A percentile compares a stretch with the other conserved stretches of the same genome.
Conservation (phyloP, 805 yeast species). For the Candida stauntonica region DNA sequence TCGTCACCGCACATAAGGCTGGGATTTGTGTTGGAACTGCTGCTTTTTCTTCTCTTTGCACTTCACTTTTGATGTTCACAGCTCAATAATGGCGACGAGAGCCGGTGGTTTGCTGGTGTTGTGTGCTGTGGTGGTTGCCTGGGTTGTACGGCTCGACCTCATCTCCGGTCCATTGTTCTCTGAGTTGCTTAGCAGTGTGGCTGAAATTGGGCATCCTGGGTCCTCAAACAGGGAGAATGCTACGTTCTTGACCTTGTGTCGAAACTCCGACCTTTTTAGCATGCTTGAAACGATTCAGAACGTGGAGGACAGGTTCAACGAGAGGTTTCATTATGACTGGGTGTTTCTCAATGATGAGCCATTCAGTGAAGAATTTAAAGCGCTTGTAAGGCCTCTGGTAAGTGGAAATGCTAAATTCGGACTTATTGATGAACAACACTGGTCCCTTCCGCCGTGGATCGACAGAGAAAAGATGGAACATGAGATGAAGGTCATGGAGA, state of each 20-base stretch:
- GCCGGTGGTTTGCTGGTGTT: too few relatives aligned
- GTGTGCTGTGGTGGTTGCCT: too few relatives aligned
- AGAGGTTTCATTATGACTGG: constrained; percentile 80
- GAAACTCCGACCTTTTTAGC: constrained; percentile 51
- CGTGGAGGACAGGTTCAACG: constrained; percentile 35
- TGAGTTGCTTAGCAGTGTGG: too few relatives aligned
- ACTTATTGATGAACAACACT: constrained; percentile 67
- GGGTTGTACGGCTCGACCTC: too few relatives aligned
- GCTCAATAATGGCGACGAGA: too few relatives aligned
- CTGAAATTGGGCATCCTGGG: too few relatives aligned
- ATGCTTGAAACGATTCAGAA: constrained; percentile 50
- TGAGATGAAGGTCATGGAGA: constrained; percentile 53
- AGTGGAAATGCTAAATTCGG: constrained; percentile 74
- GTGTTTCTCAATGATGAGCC: constrained; percentile 81
- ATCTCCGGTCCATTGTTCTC: too few relatives aligned
- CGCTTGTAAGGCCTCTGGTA: constrained; percentile 45
- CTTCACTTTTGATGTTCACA: too few relatives aligned
- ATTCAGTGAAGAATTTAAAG: constrained; percentile 68
- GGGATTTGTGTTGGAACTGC: too few relatives aligned
- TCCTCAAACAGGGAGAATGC: constrained; percentile 28
- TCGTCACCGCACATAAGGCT: too few relatives aligned
- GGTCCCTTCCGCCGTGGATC: constrained; percentile 83
- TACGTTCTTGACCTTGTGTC: constrained; percentile 49
- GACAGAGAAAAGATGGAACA: constrained; percentile 67
- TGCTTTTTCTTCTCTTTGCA: too few relatives aligned